These are phyloP conservation scores for Coemansia sp. DNA, from an alignment of 192 early-diverging fungal genomes.

Conservation along the genomic window DNA sequence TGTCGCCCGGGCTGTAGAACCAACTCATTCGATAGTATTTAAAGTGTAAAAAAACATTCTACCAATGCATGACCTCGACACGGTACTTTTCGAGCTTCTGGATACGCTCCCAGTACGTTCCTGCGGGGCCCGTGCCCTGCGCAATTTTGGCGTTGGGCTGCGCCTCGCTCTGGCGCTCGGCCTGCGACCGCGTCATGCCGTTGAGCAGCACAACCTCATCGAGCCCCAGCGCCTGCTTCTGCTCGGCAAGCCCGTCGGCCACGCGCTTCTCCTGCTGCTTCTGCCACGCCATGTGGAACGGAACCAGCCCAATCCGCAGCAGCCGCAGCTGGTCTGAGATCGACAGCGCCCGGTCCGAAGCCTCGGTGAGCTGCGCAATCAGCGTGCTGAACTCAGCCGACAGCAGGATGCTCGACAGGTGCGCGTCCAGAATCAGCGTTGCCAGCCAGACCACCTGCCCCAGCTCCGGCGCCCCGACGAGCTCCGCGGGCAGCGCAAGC, in stretches of 20 bases:
- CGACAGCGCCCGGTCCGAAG: conserved; percentile 32
- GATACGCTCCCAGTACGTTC: conserved; percentile 49
- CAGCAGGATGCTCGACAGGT: conserved; percentile 44
- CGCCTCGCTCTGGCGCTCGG: conserved; percentile 23
- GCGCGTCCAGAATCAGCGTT: conserved; percentile 38
- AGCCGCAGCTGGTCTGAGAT: conserved; percentile 50
- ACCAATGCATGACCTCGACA: conserved; percentile 53
- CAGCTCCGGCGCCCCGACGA: conserved; percentile 34
- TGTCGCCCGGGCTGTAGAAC: conserved; percentile 4
- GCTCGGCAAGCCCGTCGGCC: conserved; percentile 33
- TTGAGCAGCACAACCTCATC: conserved; percentile 50
- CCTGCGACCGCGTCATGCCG: conserved; percentile 47
- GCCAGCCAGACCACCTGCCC: conserved; percentile 33
- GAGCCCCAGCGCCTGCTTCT: conserved; percentile 43
- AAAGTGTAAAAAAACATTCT: not conserved
- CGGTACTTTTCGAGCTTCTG: conserved; percentile 53
- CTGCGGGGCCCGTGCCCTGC: conserved; percentile 38
- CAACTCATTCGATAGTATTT: not conserved
- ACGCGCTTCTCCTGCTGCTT: conserved; percentile 39
- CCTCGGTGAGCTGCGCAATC: conserved; percentile 33
- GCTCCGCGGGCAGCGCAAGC: conserved; percentile 22
- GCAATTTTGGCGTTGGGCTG: conserved; percentile 40
- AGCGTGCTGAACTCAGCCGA: conserved; percentile 29
- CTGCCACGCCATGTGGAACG: conserved; percentile 45
- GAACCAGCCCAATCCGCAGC: conserved; percentile 36